Evolutionary conservation across 2,329 filamentous ascomycete genomes (phyloP).

Genomic region (Stenocarpella maydis): DNA sequence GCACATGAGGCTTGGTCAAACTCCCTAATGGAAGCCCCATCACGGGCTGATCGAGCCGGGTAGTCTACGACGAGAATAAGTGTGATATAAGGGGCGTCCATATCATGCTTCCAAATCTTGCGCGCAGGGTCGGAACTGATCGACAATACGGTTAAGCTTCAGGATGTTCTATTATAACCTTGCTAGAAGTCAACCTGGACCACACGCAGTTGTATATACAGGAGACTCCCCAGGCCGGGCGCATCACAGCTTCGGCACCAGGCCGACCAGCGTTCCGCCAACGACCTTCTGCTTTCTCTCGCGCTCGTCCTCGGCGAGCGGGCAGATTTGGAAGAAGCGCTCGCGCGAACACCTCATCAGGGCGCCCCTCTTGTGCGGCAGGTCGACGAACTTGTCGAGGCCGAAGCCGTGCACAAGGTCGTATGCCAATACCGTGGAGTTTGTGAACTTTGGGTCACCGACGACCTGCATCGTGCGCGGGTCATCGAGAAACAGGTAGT

Average conservation of each 20-base stretch:
- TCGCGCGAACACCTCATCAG: conserved; percentile 71
- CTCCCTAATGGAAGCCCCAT: conserved; percentile 16
- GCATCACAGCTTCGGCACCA: conserved; percentile 61
- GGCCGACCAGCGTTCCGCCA: conserved; percentile 60
- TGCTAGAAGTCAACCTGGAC: neutral
- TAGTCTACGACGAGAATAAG: neutral
- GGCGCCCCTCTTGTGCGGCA: conserved; percentile 76
- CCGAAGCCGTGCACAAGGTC: conserved; percentile 78
- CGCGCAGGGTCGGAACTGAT: neutral
- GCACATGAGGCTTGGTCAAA: conserved; percentile 56
- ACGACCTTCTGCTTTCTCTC: conserved; percentile 59
- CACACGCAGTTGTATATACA: neutral
- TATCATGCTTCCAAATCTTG: neutral
- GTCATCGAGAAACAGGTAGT: conserved; percentile 70
- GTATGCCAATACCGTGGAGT: conserved; percentile 75
- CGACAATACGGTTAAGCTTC: no score
- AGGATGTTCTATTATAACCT: neutral
- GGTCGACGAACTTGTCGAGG: conserved; percentile 75
- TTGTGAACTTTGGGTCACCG: conserved; percentile 77
- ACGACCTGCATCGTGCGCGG: conserved; percentile 64
- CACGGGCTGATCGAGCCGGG: neutral
- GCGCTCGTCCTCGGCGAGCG: conserved; percentile 54
- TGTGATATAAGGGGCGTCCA: neutral
- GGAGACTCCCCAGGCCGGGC: neutral
- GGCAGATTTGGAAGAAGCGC: conserved; percentile 74